Percentiles rank a stretch among this genome's conserved stretches.
phyloP scores from a whole-genome alignment of 805 yeast genomes.

The Saccharomycopsis amapae region DNA sequence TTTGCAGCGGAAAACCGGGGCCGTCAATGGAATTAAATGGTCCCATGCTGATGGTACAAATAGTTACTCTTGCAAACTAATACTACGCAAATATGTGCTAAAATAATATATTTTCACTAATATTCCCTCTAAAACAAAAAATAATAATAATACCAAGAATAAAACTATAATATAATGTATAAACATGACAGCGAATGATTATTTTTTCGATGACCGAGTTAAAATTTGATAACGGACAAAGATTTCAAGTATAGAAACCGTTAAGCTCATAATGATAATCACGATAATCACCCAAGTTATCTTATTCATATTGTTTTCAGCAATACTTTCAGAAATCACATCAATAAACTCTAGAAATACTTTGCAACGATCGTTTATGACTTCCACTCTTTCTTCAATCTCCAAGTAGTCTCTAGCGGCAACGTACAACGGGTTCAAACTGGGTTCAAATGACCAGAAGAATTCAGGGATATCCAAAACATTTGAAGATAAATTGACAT shows the following conservation, averaged over 20 bases:
- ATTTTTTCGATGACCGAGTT: too few species aligned
- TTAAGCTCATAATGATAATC: conserved; percentile 69
- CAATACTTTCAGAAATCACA: conserved; percentile 87
- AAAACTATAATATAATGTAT: too few species aligned
- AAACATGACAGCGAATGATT: too few species aligned
- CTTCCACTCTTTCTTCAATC: conserved; percentile 91
- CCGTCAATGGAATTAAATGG: too few species aligned
- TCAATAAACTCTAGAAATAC: conserved; percentile 92
- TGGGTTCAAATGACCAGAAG: conserved; percentile 95
- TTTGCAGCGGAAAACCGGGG: too few species aligned
- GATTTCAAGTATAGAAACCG: conserved; percentile 71
- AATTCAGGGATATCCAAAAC: conserved; percentile 93
- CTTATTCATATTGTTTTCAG: conserved; percentile 85
- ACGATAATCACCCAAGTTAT: conserved; percentile 86
- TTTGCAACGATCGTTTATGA: conserved; percentile 86
- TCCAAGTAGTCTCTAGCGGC: conserved; percentile 91
- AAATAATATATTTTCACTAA: too few species aligned
- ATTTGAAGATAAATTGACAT: conserved; percentile 84
- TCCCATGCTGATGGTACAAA: too few species aligned
- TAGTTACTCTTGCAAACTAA: too few species aligned
- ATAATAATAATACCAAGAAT: too few species aligned
- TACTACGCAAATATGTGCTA: too few species aligned
- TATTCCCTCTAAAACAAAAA: too few species aligned
- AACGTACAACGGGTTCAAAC: conserved; percentile 81
- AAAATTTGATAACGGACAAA: conserved; percentile 45